A percentile compares a stretch with the other conserved stretches of the same genome.
Evolutionary conservation across 306 rosid species (phyloP).

Genomic region (Vigna mungo): DNA sequence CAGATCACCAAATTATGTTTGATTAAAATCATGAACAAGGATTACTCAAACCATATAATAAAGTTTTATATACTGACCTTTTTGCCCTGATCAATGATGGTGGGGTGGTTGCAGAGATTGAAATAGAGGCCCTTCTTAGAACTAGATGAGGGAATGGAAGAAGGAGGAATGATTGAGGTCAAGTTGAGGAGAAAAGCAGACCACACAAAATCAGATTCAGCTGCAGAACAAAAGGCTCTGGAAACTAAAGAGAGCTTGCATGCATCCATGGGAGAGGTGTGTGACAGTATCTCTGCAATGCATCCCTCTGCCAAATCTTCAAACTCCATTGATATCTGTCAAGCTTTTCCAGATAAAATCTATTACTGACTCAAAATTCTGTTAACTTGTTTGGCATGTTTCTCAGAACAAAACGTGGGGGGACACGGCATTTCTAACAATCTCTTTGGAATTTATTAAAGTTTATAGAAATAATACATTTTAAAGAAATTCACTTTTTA

Average conservation of each 20-base stretch:
- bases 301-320: slow-evolving; percentile 40
- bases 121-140: slow-evolving; percentile 38
- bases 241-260: slow-evolving; percentile 28
- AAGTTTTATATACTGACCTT: slow-evolving; percentile 21
- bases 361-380: too few species aligned
- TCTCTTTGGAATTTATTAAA: too few species aligned
- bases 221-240: not conserved
- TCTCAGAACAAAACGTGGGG: too few species aligned
- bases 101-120: not conserved
- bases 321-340: not conserved
- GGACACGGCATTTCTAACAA: too few species aligned
- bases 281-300: slow-evolving; percentile 12
- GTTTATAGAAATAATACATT: too few species aligned
- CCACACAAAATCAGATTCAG: slow-evolving; percentile 32
- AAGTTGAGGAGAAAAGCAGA: not conserved
- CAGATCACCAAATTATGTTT: too few species aligned
- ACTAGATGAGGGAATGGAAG: too few species aligned
- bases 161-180: not conserved
- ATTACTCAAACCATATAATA: too few species aligned
- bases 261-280: slow-evolving; percentile 29
- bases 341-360: not conserved
- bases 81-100: slow-evolving; percentile 10
- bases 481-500: too few species aligned
- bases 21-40: too few species aligned
- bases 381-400: too few species aligned